Evolutionary conservation across 495 filamentous ascomycete genomes (phyloP).

Genomic region (Aspergillus olivimuriae): DNA sequence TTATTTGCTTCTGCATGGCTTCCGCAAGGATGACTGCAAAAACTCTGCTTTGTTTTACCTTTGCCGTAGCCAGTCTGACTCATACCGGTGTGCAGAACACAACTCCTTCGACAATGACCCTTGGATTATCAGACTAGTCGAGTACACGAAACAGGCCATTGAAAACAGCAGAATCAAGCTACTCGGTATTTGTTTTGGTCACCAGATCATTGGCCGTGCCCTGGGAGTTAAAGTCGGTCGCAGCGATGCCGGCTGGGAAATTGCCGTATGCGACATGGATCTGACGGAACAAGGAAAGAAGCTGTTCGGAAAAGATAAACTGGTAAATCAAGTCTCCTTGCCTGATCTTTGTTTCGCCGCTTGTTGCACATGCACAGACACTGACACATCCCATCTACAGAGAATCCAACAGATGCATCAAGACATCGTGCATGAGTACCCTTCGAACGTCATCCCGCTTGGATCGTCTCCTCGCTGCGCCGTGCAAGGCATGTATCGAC

Average conservation of each 20-base stretch:
- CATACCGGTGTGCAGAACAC: slow-evolving; percentile 27
- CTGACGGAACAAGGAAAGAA: slow-evolving; percentile 66
- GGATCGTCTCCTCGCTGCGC: slow-evolving; percentile 60
- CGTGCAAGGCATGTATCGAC: slow-evolving; percentile 76
- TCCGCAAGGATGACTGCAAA: too few relatives aligned
- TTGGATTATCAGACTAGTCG: slow-evolving; percentile 73
- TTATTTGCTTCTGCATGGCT: too few relatives aligned
- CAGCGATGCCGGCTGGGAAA: slow-evolving; percentile 72
- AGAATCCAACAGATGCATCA: slow-evolving; percentile 85
- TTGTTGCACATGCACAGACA: too few relatives aligned
- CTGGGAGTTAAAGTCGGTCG: slow-evolving; percentile 61
- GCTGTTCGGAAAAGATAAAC: slow-evolving; percentile 60
- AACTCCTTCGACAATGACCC: slow-evolving; percentile 61
- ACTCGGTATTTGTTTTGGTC: slow-evolving; percentile 84
- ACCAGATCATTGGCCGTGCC: slow-evolving; percentile 81
- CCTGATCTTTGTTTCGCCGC: too few relatives aligned
- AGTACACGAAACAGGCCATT: slow-evolving; percentile 56
- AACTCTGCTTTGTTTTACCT: too few relatives aligned
- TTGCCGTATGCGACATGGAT: slow-evolving; percentile 62
- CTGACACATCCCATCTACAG: slow-evolving; percentile 33
- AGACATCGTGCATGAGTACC: slow-evolving; percentile 66
- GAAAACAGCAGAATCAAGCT: slow-evolving; percentile 55
- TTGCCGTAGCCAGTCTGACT: too few relatives aligned
- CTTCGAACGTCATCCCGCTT: slow-evolving; percentile 53
- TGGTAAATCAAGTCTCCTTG: slow-evolving; percentile 54